phyloP scores from a whole-genome alignment of 2,329 filamentous ascomycete genomes.

The Cytospora piceae region DNA sequence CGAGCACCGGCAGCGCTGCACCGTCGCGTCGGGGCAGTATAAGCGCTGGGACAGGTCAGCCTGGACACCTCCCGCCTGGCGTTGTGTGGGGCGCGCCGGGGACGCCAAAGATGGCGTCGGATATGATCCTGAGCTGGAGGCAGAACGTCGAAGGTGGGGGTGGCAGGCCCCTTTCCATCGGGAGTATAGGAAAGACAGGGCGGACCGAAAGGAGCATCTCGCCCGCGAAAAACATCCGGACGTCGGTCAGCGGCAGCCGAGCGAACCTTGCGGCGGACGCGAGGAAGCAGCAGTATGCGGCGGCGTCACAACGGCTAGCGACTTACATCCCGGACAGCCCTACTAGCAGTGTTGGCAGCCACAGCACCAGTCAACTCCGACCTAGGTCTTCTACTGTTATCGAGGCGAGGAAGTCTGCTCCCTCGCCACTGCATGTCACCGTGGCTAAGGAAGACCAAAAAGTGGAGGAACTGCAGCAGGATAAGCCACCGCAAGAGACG shows the following conservation, averaged over 20 bases:
- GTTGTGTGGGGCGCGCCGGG: conserved; percentile 33
- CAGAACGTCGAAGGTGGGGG: conserved; percentile 59
- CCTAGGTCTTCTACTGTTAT: conserved; percentile 11
- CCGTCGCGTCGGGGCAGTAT: conserved; percentile 61
- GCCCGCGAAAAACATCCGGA: conserved; percentile 50
- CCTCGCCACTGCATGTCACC: conserved; percentile 14
- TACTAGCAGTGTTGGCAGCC: conserved; percentile 31
- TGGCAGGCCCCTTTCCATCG: conserved; percentile 44
- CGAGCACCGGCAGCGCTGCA: conserved; percentile 52
- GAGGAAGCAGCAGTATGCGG: conserved; percentile 48
- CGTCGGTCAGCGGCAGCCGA: conserved; percentile 43
- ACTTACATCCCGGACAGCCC: conserved; percentile 22
- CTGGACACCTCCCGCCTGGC: conserved; percentile 40
- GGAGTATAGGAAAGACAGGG: conserved; percentile 42
- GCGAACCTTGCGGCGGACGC: conserved; percentile 51
- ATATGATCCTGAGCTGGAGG: conserved; percentile 88
- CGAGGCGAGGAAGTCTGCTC: conserved; percentile 1
- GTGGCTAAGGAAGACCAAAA: conserved; percentile 25
- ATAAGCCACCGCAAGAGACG: conserved; percentile 21
- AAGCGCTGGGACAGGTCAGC: conserved; percentile 34
- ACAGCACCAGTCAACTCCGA: not conserved
- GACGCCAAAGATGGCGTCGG: conserved; percentile 51
- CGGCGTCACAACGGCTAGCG: conserved; percentile 33
- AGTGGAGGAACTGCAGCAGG: conserved; percentile 27
- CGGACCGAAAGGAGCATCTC: conserved; percentile 61